Percentiles rank a stretch among this genome's conserved stretches.
Conservation (phyloP, 768 basidiomycete genomes). For the Lyophyllum decastes region DNA sequence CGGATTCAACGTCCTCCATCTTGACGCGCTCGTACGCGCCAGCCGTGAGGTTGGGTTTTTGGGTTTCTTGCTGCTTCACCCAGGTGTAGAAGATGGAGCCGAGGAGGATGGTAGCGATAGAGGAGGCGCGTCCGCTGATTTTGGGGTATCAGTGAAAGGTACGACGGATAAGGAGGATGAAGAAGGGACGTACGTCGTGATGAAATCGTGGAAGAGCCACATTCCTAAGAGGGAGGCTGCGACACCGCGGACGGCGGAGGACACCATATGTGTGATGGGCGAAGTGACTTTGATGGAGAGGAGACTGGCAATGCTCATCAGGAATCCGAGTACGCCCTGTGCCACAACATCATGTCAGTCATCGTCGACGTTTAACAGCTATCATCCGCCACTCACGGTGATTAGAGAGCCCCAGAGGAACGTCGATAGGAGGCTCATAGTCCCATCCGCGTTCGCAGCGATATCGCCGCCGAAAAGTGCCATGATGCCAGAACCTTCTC, state of each 20-base stretch:
- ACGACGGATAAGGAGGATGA: background rate
- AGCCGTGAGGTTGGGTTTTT: constrained; percentile 26
- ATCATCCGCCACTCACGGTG: constrained; percentile 53
- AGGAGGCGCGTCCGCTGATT: constrained; percentile 74
- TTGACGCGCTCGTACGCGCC: constrained; percentile 61
- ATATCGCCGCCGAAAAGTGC: constrained; percentile 57
- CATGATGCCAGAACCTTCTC: constrained; percentile 68
- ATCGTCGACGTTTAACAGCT: background rate
- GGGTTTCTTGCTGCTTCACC: constrained; percentile 77
- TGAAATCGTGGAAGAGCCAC: constrained; percentile 79
- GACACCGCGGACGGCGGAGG: constrained; percentile 93
- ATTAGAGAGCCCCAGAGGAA: constrained; percentile 81
- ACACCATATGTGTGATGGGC: constrained; percentile 97
- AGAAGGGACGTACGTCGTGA: constrained; percentile 62
- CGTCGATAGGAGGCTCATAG: constrained; percentile 52
- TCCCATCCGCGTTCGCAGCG: constrained; percentile 36
- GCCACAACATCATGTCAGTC: background rate
- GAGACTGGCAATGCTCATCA: constrained; percentile 92
- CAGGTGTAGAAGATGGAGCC: constrained; percentile 89
- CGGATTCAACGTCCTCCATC: constrained; percentile 65
- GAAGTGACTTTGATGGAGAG: constrained; percentile 97
- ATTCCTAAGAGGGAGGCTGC: constrained; percentile 84
- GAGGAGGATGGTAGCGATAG: constrained; percentile 77
- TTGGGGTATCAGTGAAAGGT: background rate
- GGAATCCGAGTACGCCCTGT: constrained; percentile 81